These are phyloP conservation scores for Chaetoceros muelleri DNA, from an alignment of 108 stramenopile species.

Conservation along the genomic window DNA sequence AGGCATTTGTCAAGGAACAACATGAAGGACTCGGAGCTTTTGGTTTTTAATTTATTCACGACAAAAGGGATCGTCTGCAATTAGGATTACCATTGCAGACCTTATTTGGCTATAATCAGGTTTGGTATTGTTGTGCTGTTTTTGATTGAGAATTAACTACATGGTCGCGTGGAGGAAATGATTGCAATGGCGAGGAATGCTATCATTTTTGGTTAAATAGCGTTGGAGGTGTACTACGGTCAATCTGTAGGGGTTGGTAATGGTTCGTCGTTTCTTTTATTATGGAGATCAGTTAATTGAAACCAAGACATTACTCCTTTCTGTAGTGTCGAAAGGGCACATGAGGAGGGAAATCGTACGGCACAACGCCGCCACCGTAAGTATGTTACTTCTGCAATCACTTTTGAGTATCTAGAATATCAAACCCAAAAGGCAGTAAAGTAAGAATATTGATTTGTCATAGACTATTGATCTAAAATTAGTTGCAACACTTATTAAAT, in stretches of 20 bases:
- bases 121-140: neutral
- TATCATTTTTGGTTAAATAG: slow-evolving; percentile 43
- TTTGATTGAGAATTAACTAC: slow-evolving; percentile 4
- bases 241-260: slow-evolving; percentile 75
- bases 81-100: neutral
- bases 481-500: no score
- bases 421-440: no score
- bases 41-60: slow-evolving; percentile 33
- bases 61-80: neutral
- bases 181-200: no score
- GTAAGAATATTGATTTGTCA: no score
- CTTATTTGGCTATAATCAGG: neutral
- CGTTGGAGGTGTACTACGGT: slow-evolving; percentile 78
- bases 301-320: slow-evolving; percentile 43
- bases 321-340: slow-evolving; percentile 27
- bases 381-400: neutral
- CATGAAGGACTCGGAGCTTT: slow-evolving; percentile 55
- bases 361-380: slow-evolving; percentile 63
- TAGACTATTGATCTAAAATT: neutral
- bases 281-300: no score
- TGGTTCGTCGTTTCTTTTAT: slow-evolving; percentile 51
- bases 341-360: slow-evolving; percentile 24
- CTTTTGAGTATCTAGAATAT: neutral
- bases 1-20: slow-evolving; percentile 87
- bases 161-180: slow-evolving; percentile 52